Percentiles rank a stretch among this genome's conserved stretches.
Evolutionary conservation across 2,329 filamentous ascomycete genomes (phyloP).

Genomic region (Cladosporium sp.): DNA sequence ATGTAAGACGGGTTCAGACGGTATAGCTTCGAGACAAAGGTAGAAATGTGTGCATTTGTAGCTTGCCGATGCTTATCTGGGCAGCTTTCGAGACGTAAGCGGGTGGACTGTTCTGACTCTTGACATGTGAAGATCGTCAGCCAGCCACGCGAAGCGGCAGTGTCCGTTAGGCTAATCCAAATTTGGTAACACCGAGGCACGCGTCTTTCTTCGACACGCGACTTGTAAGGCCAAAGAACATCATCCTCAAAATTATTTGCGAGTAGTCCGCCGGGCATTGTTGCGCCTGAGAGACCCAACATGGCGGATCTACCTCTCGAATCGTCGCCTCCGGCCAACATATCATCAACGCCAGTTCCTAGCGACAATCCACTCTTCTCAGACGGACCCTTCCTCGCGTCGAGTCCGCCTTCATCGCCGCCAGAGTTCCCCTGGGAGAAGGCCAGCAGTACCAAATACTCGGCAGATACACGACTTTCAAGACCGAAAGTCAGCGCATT

Average conservation of each 20-base stretch:
- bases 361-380: constrained; percentile 24
- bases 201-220: no score
- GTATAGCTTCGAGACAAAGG: background rate
- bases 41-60: background rate
- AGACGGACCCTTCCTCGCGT: constrained; percentile 25
- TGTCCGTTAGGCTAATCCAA: background rate
- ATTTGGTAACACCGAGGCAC: background rate
- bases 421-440: constrained; percentile 40
- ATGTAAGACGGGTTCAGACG: background rate
- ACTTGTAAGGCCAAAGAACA: no score
- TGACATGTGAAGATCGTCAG: constrained; percentile 11
- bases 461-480: constrained; percentile 6
- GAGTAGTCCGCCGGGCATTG: background rate
- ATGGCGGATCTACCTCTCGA: background rate
- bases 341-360: constrained; percentile 21
- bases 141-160: no score
- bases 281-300: background rate
- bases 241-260: background rate
- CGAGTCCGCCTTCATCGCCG: constrained; percentile 51
- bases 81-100: constrained; percentile 4
- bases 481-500: constrained; percentile 28
- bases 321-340: background rate
- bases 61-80: constrained; percentile 11
- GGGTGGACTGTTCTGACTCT: background rate
- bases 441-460: constrained; percentile 14